phyloP scores from a whole-genome alignment of 192 early-diverging fungal species.

The Radiomyces spectabilis region DNA sequence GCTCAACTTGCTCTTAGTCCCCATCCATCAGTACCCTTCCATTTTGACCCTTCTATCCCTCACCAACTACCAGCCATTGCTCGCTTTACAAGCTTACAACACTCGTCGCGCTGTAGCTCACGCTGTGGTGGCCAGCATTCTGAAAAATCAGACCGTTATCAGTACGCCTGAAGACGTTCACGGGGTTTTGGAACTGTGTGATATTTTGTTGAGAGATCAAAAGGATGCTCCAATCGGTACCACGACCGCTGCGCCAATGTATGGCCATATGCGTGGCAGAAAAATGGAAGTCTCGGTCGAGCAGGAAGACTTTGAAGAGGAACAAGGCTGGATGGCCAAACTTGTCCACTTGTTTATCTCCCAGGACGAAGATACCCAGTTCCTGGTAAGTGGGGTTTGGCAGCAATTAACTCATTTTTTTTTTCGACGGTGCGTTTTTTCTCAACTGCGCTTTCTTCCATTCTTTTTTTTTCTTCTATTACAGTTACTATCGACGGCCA shows the following conservation, averaged over 20 bases:
- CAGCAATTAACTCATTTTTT: background rate
- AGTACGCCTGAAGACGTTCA: constrained; percentile 67
- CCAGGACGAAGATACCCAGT: constrained; percentile 71
- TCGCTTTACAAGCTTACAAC: constrained; percentile 77
- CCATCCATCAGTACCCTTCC: constrained; percentile 72
- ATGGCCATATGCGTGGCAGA: constrained; percentile 23
- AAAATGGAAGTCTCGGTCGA: constrained; percentile 40
- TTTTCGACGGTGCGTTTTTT: background rate
- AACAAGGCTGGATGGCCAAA: constrained; percentile 81
- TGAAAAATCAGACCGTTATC: constrained; percentile 62
- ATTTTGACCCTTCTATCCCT: constrained; percentile 58
- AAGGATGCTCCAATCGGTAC: too few species aligned
- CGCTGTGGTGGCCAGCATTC: constrained; percentile 57
- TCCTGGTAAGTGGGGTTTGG: constrained; percentile 39
- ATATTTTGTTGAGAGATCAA: constrained; percentile 71
- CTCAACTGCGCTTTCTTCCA: background rate
- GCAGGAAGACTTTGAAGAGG: constrained; percentile 83
- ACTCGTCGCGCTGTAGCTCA: constrained; percentile 78
- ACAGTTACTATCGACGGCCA: constrained; percentile 72
- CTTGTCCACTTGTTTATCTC: constrained; percentile 67
- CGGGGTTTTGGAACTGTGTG: constrained; percentile 68
- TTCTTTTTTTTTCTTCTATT: constrained; percentile 1
- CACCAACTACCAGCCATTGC: constrained; percentile 72
- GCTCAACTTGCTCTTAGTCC: constrained; percentile 72
- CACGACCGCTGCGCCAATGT: constrained; percentile 26